Evolutionary conservation across 148 eudicot species (phyloP).

Genomic region (Polygonum aviculare): DNA sequence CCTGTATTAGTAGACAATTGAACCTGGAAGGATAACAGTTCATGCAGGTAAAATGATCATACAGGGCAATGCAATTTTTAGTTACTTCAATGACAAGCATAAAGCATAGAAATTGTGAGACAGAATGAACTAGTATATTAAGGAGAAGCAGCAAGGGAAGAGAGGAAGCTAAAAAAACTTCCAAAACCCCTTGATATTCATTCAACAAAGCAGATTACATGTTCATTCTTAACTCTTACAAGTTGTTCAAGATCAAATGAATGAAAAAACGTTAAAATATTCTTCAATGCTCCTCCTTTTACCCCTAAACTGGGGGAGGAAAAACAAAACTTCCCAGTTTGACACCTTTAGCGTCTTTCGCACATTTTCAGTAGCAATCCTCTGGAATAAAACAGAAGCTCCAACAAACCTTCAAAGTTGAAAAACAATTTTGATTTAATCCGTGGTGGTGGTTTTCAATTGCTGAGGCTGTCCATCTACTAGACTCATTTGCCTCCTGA

Average conservation of each 20-base stretch:
- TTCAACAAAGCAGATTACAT: not conserved
- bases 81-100: not conserved
- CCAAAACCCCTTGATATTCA: not conserved
- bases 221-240: not conserved
- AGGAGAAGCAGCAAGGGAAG: not conserved
- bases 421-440: conserved; percentile 13
- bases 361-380: not conserved
- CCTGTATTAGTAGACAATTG: not conserved
- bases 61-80: not conserved
- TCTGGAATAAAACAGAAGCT: not conserved
- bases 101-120: not conserved
- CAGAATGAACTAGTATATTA: not conserved
- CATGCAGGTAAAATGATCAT: not conserved
- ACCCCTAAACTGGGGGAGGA: not conserved
- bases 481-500: conserved; percentile 62
- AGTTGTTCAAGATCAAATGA: not conserved
- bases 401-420: not conserved
- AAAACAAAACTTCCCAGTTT: not conserved
- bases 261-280: not conserved
- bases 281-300: conserved; percentile 1
- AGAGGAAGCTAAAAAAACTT: not conserved
- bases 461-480: conserved; percentile 61
- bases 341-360: not conserved
- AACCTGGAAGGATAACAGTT: not conserved
- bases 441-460: conserved; percentile 33